A percentile compares a stretch with the other conserved stretches of the same genome.
Evolutionary conservation across 2,329 filamentous ascomycete genomes (phyloP).

Genomic region (Cercospora sp.): DNA sequence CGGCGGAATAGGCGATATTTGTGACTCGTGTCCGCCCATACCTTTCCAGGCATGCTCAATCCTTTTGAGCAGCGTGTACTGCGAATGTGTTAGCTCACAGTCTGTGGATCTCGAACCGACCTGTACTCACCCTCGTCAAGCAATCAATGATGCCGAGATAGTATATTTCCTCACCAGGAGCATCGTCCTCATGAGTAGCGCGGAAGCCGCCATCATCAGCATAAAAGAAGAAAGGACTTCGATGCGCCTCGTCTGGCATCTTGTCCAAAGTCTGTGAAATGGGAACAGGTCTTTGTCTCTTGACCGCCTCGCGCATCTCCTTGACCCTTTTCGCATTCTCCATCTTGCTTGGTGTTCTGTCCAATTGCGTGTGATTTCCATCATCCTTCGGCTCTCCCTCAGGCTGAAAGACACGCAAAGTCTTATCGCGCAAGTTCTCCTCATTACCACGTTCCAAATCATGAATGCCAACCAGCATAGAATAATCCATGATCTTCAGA

Average conservation of each 20-base stretch:
- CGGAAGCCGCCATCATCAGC: constrained; percentile 89
- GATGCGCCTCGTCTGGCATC: constrained; percentile 83
- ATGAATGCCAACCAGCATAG: constrained; percentile 89
- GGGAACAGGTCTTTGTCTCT: constrained; percentile 88
- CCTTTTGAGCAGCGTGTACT: constrained; percentile 95
- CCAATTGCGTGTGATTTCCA: constrained; percentile 52
- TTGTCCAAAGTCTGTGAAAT: constrained; percentile 78
- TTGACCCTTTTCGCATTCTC: constrained; percentile 89
- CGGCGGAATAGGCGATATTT: constrained; percentile 91
- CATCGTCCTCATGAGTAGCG: constrained; percentile 87
- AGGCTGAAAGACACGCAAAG: constrained; percentile 89
- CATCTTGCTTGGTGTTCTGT: constrained; percentile 88
- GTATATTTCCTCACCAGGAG: constrained; percentile 86
- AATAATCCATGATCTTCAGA: constrained; percentile 98
- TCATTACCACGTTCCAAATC: constrained; percentile 89
- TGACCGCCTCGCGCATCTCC: constrained; percentile 88
- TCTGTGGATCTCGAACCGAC: neutral
- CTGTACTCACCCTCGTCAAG: constrained; percentile 81
- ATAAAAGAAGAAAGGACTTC: constrained; percentile 78
- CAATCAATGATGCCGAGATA: constrained; percentile 99
- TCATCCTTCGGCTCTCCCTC: constrained; percentile 60
- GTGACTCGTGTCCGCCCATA: constrained; percentile 73
- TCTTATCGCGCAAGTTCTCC: constrained; percentile 87
- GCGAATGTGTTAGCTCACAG: constrained; percentile 10
- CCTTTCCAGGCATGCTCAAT: constrained; percentile 98